Evolutionary conservation across 2,329 filamentous ascomycete genomes (phyloP).

Genomic region (Microsporum audouinii): DNA sequence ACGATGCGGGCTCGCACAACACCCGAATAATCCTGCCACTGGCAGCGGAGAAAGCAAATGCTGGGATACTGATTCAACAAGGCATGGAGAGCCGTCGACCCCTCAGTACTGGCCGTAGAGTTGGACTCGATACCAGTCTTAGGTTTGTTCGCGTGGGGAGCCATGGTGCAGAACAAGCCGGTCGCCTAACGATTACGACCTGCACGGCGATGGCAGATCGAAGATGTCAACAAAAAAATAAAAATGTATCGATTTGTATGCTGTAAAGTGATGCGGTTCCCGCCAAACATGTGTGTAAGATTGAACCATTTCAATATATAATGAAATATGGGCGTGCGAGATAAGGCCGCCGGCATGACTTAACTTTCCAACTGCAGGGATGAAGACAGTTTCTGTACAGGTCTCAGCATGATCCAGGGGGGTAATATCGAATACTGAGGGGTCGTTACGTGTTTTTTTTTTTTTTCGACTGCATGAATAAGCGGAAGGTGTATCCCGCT

Average conservation of each 20-base stretch:
- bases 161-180: background rate
- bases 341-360: background rate
- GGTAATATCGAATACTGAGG: no score
- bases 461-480: no score
- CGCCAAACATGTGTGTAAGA: background rate
- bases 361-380: background rate
- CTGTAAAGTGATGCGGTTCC: background rate
- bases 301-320: background rate
- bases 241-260: background rate
- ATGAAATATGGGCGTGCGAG: background rate
- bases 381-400: background rate
- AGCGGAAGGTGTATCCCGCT: no score
- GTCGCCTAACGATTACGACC: background rate
- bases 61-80: background rate
- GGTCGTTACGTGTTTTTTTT: no score
- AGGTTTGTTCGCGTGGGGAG: background rate
- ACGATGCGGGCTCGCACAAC: conserved; percentile 3
- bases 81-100: background rate
- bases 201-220: background rate
- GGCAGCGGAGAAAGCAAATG: background rate
- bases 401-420: no score
- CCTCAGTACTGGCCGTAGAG: background rate
- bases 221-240: background rate
- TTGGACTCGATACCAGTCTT: background rate
- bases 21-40: conserved; percentile 6